Evolutionary conservation across 2,329 filamentous ascomycete species (phyloP).

Genomic region (Colletotrichum navitas): DNA sequence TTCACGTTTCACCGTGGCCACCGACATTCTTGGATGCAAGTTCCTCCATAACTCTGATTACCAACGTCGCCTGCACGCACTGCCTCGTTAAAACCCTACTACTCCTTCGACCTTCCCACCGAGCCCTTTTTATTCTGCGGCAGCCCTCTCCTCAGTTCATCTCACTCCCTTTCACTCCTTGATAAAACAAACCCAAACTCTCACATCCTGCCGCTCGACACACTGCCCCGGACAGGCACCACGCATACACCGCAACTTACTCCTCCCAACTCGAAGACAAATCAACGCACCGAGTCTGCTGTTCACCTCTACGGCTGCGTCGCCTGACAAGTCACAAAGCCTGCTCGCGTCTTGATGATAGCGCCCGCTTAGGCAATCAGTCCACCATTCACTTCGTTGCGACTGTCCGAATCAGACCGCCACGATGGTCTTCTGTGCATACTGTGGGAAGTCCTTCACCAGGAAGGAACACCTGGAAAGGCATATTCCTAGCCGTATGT

Average conservation of each 20-base stretch:
- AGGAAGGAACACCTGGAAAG: slow-evolving; percentile 69
- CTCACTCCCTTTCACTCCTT: not conserved
- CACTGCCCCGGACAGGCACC: not conserved
- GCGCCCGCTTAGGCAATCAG: slow-evolving; percentile 1
- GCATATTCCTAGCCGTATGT: slow-evolving; percentile 65
- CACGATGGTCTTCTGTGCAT: slow-evolving; percentile 63
- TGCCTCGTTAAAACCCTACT: slow-evolving; percentile 25
- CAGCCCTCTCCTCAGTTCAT: slow-evolving; percentile 4
- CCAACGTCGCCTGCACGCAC: slow-evolving; percentile 12
- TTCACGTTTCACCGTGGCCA: slow-evolving; percentile 10
- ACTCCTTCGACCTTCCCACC: slow-evolving; percentile 5
- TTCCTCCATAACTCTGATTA: slow-evolving; percentile 34
- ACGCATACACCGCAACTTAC: not conserved
- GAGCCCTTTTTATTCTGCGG: slow-evolving; percentile 19
- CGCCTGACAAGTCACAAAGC: not conserved
- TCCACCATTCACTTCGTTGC: not conserved
- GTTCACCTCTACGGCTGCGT: not conserved
- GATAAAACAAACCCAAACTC: not conserved
- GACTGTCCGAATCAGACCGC: not conserved
- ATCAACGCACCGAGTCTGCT: not conserved
- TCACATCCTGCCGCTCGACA: not conserved
- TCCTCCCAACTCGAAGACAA: not conserved
- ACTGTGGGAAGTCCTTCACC: slow-evolving; percentile 67
- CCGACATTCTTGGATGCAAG: slow-evolving; percentile 25
- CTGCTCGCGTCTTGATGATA: slow-evolving; percentile 25